Evolutionary conservation across 441 rosid species (phyloP), one percentile per base, ranked within the genome.

Genomic region (Kokia cookei): DNA sequence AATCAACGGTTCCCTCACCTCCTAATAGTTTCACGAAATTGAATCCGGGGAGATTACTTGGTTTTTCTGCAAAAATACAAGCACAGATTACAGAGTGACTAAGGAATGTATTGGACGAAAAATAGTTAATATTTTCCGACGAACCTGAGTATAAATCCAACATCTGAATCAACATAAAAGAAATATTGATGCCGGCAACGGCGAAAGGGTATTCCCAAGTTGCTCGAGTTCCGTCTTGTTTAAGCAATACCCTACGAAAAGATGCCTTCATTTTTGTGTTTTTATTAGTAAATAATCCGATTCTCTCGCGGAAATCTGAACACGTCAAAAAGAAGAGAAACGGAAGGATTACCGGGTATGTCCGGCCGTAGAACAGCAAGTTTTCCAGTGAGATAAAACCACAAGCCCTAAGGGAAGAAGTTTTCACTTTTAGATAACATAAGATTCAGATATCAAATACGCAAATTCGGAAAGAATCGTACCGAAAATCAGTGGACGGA

Each of bases 401-500:
- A 4, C 99, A 89, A 26, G 97, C 99, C 94, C 98, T 96, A 73
- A 63, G 71, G 40, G 70, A 57, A 76, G 35, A 65, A 53, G 53
- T 40, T 37, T 37, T 47, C 32, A 74, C 55, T 43, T 7, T 45
- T 40, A 73, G 64, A 65, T 22, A 22, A 55, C 27, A 55, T 2
- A 55, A 55, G 11, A 19, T 19, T 37, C 6, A 48, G n/a, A 12
- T 48, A 37, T 37, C 40, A 35, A 2, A 35, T 48, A 15, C 14
- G 2, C 2, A 2, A 37, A 19, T 24, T 57, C 50, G 3, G n/a
- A 42, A 50, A 15, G 27, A 54, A 47, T 3, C 11, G 72, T 75
- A 94, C 99, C 99, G 90, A 71, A 95, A 95, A 84, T 96, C 99
- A 15, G 99, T 96, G n/a, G 97, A 91, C 45, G 99, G 99, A 88